Percentiles rank a stretch among this genome's conserved stretches.
Conservation (phyloP, 345 rosid species). For the Arabis hirsuta region DNA sequence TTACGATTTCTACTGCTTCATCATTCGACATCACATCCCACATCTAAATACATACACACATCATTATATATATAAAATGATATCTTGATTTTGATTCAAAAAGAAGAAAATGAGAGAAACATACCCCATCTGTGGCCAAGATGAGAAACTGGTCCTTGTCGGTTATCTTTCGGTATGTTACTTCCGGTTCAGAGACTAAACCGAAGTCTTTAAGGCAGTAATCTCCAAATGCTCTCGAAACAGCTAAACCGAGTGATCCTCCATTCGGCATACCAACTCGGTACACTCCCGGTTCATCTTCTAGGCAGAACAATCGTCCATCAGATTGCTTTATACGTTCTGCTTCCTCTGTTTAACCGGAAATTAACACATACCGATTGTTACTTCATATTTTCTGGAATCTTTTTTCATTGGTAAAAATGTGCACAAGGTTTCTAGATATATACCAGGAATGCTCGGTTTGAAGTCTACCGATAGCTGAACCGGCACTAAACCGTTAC, state of each 20-base stretch:
- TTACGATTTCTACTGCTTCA: constrained; percentile 80
- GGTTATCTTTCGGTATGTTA: constrained; percentile 60
- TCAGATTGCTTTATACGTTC: constrained; percentile 65
- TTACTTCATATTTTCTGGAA: background rate
- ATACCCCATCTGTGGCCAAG: constrained; percentile 84
- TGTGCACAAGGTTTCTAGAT: background rate
- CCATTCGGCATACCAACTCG: constrained; percentile 80
- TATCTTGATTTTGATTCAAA: constrained; percentile 5
- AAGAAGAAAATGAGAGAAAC: background rate
- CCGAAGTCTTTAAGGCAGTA: constrained; percentile 86
- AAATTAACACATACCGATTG: constrained; percentile 3
- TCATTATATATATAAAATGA: background rate
- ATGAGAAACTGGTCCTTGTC: constrained; percentile 72
- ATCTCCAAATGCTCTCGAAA: constrained; percentile 88
- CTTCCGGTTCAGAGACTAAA: constrained; percentile 75
- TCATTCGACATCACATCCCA: constrained; percentile 86
- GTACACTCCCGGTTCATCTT: constrained; percentile 81
- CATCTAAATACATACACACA: constrained; percentile 49
- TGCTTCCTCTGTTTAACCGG: constrained; percentile 73
- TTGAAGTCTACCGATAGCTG: constrained; percentile 84
- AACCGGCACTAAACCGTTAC: constrained; percentile 64
- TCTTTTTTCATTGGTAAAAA: background rate
- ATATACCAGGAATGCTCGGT: constrained; percentile 82
- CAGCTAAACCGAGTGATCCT: constrained; percentile 67
- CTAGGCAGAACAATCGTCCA: constrained; percentile 67